Conservation (phyloP, 176 grass and related monocot species). For the Oryza nivara region DNA sequence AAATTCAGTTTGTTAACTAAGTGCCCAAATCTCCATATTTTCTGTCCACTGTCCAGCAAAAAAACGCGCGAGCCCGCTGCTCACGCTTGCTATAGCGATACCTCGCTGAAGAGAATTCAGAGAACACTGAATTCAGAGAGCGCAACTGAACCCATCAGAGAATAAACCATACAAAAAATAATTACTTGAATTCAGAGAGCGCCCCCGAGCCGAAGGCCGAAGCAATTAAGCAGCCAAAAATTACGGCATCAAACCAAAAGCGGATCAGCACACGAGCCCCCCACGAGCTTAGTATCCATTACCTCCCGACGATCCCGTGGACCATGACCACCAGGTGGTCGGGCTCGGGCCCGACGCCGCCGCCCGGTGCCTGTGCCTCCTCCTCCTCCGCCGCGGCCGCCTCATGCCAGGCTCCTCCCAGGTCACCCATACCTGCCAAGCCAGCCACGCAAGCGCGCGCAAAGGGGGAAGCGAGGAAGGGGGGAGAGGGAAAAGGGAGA, state of each 20-base stretch:
- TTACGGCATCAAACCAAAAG: not conserved
- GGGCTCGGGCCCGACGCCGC: not conserved
- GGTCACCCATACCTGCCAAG: slow-evolving; percentile 30
- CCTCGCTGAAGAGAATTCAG: not conserved
- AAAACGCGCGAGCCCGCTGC: not conserved
- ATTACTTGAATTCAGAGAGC: not conserved
- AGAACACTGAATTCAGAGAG: not conserved
- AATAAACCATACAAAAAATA: not conserved
- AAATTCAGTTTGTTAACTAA: slow-evolving; percentile 1
- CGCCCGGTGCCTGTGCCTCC: not conserved
- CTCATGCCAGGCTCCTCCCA: slow-evolving; percentile 14
- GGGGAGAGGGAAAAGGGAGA: not conserved
- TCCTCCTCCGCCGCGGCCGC: not conserved
- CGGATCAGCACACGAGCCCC: not conserved
- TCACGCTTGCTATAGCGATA: not conserved
- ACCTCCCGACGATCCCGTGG: slow-evolving; percentile 82
- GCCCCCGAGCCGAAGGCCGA: not conserved
- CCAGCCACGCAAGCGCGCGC: not conserved
- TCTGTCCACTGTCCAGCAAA: too few relatives aligned
- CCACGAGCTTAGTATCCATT: not conserved
- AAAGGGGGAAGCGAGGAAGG: not conserved
- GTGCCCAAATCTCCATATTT: not conserved
- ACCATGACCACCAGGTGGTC: slow-evolving; percentile 79
- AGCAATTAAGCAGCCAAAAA: slow-evolving; percentile 22
- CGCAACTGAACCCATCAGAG: not conserved